Percentiles rank a stretch among this genome's conserved stretches.
Conservation (phyloP, 2,329 filamentous ascomycete genomes). For the Neoarthrinium moseri region DNA sequence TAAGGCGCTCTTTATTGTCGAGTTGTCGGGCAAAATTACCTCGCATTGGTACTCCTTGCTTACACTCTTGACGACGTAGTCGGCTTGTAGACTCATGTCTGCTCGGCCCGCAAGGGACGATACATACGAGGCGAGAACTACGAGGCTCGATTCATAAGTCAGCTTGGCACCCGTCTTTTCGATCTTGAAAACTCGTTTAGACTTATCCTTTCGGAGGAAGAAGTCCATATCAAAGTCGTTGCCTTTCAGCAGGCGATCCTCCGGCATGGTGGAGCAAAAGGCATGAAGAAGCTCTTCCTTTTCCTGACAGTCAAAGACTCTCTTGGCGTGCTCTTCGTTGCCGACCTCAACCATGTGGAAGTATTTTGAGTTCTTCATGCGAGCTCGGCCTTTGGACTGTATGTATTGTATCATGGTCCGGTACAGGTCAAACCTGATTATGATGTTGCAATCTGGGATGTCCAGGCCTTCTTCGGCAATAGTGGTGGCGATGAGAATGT, state of each 20-base stretch:
- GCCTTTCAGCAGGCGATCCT: slow-evolving; percentile 67
- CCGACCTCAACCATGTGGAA: slow-evolving; percentile 77
- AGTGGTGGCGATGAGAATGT: slow-evolving; percentile 66
- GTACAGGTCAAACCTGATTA: slow-evolving; percentile 82
- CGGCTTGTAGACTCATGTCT: slow-evolving; percentile 35
- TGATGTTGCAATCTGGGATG: slow-evolving; percentile 65
- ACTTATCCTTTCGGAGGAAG: slow-evolving; percentile 49
- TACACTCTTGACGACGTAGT: slow-evolving; percentile 61
- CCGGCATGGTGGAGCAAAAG: slow-evolving; percentile 74
- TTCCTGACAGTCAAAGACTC: slow-evolving; percentile 57
- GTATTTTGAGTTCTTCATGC: slow-evolving; percentile 75
- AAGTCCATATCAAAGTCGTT: slow-evolving; percentile 56
- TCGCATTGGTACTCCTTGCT: slow-evolving; percentile 70
- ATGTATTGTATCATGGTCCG: slow-evolving; percentile 91
- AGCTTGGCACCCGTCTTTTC: slow-evolving; percentile 71
- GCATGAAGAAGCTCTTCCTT: slow-evolving; percentile 65
- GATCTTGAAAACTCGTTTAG: slow-evolving; percentile 57
- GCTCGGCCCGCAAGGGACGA: slow-evolving; percentile 58
- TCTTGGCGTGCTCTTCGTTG: slow-evolving; percentile 60
- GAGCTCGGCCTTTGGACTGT: slow-evolving; percentile 85
- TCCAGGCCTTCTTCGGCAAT: slow-evolving; percentile 69
- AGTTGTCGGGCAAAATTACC: slow-evolving; percentile 72
- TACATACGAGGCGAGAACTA: slow-evolving; percentile 71
- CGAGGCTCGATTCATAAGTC: slow-evolving; percentile 72
- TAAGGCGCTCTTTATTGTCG: slow-evolving; percentile 65